Evolutionary conservation across 129 eudicot genomes (phyloP), one percentile per base, ranked within the genome.

Genomic region (Arctium lappa): DNA sequence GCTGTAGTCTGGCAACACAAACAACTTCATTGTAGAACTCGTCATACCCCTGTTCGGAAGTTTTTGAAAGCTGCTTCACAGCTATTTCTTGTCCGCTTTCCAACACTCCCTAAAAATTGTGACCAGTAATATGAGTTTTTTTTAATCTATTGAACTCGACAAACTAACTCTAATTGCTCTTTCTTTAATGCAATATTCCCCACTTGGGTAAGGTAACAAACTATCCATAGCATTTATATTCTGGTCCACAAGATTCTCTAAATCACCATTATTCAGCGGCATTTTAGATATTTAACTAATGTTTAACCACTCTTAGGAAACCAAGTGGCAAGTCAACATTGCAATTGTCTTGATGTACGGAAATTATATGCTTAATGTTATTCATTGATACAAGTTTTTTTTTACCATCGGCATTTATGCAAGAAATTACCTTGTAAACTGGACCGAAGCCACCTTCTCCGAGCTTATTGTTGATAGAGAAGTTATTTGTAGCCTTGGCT

Each of bases 11-110:
- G 34, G 86, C 81, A 36, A 87, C 85, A 44, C 80, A 81, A 66
- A 63, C 72, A 30, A 84, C 90, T 79, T 88, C 91, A 83, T 85
- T 88, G 82, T 69, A 82, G 80, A 88, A 88, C 50, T 88, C 91
- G 8, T 82, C 79, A 16, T 72, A 32, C 5, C 91, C 91, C 69
- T 88, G 91, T 46, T 84, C 72, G 6, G 91, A 88, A 30, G 81
- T 65, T 36, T 44, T 72, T 29, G 91, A 85, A 73, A 88, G 86
- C 30, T 79, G 70, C 76, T 88, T 88, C 66, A 88, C 91, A 78
- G 89, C 88, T 22, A 88, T 79, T 50, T 82, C 85, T 76, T 79
- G 81, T 32, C 85, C 87, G 0, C 31, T 77, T 13, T 83, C 75
- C 81, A 81, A 34, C 38, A 56, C 70, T 4, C 86, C 88, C 84